Percentiles rank a stretch among this genome's conserved stretches.
phyloP scores from a whole-genome alignment of 2,329 filamentous ascomycete genomes.

The Rasamsonia emersonii region DNA sequence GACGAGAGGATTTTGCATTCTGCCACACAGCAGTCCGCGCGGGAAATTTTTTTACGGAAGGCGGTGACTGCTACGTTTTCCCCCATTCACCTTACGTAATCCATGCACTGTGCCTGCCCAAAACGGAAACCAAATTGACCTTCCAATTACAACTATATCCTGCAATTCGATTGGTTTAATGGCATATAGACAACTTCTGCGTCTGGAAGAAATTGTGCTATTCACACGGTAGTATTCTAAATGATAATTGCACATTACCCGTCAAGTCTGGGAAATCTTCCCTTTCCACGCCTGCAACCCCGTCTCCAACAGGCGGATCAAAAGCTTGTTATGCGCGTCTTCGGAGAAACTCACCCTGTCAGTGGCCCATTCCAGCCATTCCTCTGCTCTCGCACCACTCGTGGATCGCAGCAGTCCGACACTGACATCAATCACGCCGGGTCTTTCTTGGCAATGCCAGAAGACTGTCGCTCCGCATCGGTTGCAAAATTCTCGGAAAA shows the following conservation, averaged over 20 bases:
- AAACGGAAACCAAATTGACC: too few relatives aligned
- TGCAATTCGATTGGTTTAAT: too few relatives aligned
- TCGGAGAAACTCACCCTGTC: slow-evolving; percentile 52
- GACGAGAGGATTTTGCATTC: too few relatives aligned
- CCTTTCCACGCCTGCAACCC: slow-evolving; percentile 15
- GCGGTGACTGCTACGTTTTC: slow-evolving; percentile 3
- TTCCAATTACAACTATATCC: too few relatives aligned
- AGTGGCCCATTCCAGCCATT: slow-evolving; percentile 56
- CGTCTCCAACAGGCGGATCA: slow-evolving; percentile 19
- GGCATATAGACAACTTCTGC: too few relatives aligned
- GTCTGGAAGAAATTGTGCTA: too few relatives aligned
- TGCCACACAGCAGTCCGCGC: neutral
- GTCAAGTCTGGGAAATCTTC: too few relatives aligned
- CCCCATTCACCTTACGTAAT: too few relatives aligned
- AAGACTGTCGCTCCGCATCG: slow-evolving; percentile 57
- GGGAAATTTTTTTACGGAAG: slow-evolving; percentile 7
- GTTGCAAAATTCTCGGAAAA: slow-evolving; percentile 54
- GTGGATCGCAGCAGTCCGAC: slow-evolving; percentile 47
- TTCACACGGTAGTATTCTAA: too few relatives aligned
- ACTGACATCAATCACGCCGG: slow-evolving; percentile 55
- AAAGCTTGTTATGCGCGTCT: slow-evolving; percentile 34
- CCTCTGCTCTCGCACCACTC: slow-evolving; percentile 47
- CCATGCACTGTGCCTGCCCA: too few relatives aligned
- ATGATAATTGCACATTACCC: too few relatives aligned
- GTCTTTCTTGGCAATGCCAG: slow-evolving; percentile 48